Conservation (phyloP, 768 basidiomycete species). For the Hypholoma sublateritium region DNA sequence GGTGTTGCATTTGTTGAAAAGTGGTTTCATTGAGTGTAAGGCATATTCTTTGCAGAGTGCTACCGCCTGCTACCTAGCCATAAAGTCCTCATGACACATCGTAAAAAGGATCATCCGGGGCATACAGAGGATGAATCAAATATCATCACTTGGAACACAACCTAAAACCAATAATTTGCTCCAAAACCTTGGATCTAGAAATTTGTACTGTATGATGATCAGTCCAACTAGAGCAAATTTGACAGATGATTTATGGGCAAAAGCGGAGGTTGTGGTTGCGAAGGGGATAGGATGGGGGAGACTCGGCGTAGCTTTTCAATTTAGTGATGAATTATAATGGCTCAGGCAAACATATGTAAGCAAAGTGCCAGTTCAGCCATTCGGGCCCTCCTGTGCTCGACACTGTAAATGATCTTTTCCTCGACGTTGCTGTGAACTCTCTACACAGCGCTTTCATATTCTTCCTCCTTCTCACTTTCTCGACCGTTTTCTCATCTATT, state of each 20-base stretch:
- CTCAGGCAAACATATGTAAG: slow-evolving; percentile 25
- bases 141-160: slow-evolving; percentile 71
- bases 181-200: neutral
- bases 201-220: neutral
- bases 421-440: slow-evolving; percentile 3
- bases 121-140: slow-evolving; percentile 48
- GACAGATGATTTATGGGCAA: neutral
- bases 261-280: slow-evolving; percentile 13
- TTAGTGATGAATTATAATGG: slow-evolving; percentile 17
- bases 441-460: neutral
- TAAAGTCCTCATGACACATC: slow-evolving; percentile 67
- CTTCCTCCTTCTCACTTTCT: slow-evolving; percentile 9
- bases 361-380: slow-evolving; percentile 16
- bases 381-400: neutral
- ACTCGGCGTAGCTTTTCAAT: neutral
- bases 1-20: neutral
- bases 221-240: neutral
- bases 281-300: slow-evolving; percentile 7
- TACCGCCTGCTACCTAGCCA: slow-evolving; percentile 70
- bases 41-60: slow-evolving; percentile 46
- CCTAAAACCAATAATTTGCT: neutral
- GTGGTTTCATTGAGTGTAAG: neutral
- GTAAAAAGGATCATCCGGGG: slow-evolving; percentile 64
- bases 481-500: neutral
- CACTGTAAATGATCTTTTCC: slow-evolving; percentile 6